Evolutionary conservation across 495 filamentous ascomycete species (phyloP).

Genomic region (Stereocaulon alpinum): DNA sequence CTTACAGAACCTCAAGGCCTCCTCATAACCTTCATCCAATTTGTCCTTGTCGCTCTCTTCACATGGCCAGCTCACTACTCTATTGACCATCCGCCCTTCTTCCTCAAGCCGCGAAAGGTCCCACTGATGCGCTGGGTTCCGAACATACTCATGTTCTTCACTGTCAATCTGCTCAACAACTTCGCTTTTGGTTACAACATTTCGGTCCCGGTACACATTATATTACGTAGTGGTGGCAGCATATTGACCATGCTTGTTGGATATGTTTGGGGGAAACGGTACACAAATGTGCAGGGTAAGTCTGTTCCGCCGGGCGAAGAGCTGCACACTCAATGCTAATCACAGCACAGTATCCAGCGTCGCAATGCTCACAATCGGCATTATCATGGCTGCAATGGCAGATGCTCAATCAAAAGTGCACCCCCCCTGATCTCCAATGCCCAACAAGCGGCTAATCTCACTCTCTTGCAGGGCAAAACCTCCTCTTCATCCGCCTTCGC

Average conservation of each 20-base stretch:
- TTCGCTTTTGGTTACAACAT: constrained; percentile 96
- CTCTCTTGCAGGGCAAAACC: constrained; percentile 24
- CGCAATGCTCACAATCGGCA: constrained; percentile 70
- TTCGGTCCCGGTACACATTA: constrained; percentile 93
- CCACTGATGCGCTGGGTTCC: constrained; percentile 76
- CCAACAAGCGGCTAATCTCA: neutral
- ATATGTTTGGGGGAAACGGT: constrained; percentile 71
- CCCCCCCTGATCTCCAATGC: neutral
- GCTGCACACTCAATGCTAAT: neutral
- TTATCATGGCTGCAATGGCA: constrained; percentile 75
- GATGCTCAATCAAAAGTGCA: constrained; percentile 72
- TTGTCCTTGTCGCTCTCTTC: constrained; percentile 65
- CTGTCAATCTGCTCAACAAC: constrained; percentile 91
- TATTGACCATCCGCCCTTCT: constrained; percentile 52
- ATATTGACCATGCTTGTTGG: constrained; percentile 88
- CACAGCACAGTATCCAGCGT: constrained; percentile 52
- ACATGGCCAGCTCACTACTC: constrained; percentile 63
- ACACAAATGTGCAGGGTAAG: constrained; percentile 56
- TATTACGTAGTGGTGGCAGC: constrained; percentile 86
- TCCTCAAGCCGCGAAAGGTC: constrained; percentile 66
- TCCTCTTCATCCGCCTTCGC: constrained; percentile 7
- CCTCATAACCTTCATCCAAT: constrained; percentile 89
- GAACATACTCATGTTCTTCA: constrained; percentile 85
- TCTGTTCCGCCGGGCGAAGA: neutral
- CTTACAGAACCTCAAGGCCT: constrained; percentile 47